phyloP scores from a whole-genome alignment of 2,329 filamentous ascomycete genomes.

The Aspergillus brunneoviolaceus region DNA sequence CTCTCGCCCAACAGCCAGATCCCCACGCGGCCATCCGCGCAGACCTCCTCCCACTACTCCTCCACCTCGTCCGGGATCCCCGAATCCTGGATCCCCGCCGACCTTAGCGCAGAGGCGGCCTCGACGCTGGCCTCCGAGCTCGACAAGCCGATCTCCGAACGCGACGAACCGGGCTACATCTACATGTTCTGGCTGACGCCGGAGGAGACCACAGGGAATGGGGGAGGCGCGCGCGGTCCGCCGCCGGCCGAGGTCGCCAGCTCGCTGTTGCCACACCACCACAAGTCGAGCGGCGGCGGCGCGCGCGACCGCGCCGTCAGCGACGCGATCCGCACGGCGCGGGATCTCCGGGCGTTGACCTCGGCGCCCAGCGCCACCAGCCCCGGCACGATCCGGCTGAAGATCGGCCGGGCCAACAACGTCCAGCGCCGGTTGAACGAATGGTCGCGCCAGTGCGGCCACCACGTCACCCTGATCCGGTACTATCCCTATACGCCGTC shows the following conservation, averaged over 20 bases:
- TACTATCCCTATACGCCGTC: slow-evolving; percentile 75
- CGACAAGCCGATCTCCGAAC: slow-evolving; percentile 68
- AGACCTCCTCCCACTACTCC: slow-evolving; percentile 38
- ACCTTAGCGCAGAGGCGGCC: slow-evolving; percentile 65
- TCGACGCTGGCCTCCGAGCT: slow-evolving; percentile 75
- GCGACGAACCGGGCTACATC: slow-evolving; percentile 85
- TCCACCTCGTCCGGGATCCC: slow-evolving; percentile 29
- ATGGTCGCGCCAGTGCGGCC: slow-evolving; percentile 90
- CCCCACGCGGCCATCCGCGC: slow-evolving; percentile 25
- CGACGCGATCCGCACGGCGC: slow-evolving; percentile 40
- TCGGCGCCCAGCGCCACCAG: slow-evolving; percentile 30
- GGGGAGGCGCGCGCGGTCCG: slow-evolving; percentile 33
- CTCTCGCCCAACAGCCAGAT: slow-evolving; percentile 5
- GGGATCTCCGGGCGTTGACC: slow-evolving; percentile 33
- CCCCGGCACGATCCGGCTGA: slow-evolving; percentile 63
- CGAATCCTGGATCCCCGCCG: slow-evolving; percentile 67
- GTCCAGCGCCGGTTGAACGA: slow-evolving; percentile 89
- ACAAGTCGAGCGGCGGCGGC: slow-evolving; percentile 25
- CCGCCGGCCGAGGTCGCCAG: slow-evolving; percentile 60
- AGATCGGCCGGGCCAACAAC: slow-evolving; percentile 70
- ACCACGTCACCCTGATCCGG: slow-evolving; percentile 80
- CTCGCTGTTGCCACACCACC: slow-evolving; percentile 55
- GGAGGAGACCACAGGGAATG: slow-evolving; percentile 48
- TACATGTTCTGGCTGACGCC: slow-evolving; percentile 98
- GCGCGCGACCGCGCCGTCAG: slow-evolving; percentile 33